Evolutionary conservation across 768 basidiomycete genomes (phyloP).

Genomic region (Leccinum broughii): DNA sequence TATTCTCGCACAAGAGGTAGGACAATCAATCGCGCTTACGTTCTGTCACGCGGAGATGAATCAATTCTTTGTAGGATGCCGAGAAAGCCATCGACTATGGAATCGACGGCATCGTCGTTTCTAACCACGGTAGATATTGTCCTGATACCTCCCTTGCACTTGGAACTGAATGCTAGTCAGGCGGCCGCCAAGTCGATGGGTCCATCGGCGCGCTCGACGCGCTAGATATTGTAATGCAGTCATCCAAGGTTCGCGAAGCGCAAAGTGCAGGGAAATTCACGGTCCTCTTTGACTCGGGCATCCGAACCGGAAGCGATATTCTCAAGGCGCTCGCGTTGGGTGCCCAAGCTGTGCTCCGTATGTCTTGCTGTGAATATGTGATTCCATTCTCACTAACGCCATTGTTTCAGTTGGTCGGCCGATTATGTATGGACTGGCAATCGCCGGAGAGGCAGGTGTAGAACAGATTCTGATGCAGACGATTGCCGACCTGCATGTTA

Average conservation of each 20-base stretch:
- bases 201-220: slow-evolving; percentile 72
- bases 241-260: slow-evolving; percentile 54
- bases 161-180: slow-evolving; percentile 32
- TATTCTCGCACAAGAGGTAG: slow-evolving; percentile 31
- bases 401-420: slow-evolving; percentile 38
- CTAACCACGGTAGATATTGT: slow-evolving; percentile 64
- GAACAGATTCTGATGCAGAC: slow-evolving; percentile 47
- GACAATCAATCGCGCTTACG: neutral
- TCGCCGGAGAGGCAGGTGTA: slow-evolving; percentile 49
- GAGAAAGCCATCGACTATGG: slow-evolving; percentile 62
- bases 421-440: slow-evolving; percentile 48
- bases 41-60: neutral
- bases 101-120: slow-evolving; percentile 74
- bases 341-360: slow-evolving; percentile 50
- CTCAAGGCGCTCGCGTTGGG: slow-evolving; percentile 58
- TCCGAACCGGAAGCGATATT: slow-evolving; percentile 54
- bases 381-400: neutral
- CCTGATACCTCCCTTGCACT: neutral
- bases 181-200: slow-evolving; percentile 78
- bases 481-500: slow-evolving; percentile 44
- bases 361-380: slow-evolving; percentile 11
- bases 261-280: slow-evolving; percentile 62
- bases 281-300: slow-evolving; percentile 67
- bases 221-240: slow-evolving; percentile 66
- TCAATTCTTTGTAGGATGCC: slow-evolving; percentile 34